These are phyloP conservation scores for Penicillium riverlandense DNA, from an alignment of 495 filamentous ascomycete genomes.

Conservation along the genomic window DNA sequence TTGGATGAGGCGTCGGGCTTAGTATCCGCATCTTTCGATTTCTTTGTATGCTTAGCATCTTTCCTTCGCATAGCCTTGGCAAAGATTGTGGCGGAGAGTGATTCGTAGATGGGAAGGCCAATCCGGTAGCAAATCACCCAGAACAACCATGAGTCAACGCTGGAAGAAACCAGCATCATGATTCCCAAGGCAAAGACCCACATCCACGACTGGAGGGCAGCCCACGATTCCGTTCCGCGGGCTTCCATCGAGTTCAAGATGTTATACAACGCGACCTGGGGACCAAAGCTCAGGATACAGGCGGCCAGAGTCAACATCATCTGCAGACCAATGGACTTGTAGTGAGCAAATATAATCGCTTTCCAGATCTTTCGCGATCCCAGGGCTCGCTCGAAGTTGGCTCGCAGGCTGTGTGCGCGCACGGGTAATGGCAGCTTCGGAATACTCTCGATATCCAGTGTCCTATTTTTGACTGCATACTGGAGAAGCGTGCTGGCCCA, in stretches of 20 bases:
- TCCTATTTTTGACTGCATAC: constrained; percentile 45
- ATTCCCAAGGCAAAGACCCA: constrained; percentile 60
- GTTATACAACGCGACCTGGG: constrained; percentile 61
- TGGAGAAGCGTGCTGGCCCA: constrained; percentile 53
- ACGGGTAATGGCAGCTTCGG: constrained; percentile 33
- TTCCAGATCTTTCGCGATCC: constrained; percentile 53
- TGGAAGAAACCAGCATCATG: constrained; percentile 45
- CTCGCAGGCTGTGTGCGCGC: constrained; percentile 21
- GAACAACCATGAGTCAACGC: constrained; percentile 53
- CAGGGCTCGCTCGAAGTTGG: constrained; percentile 44
- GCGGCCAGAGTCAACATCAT: constrained; percentile 43
- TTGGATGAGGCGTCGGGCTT: constrained; percentile 7
- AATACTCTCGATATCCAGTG: constrained; percentile 53
- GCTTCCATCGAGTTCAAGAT: constrained; percentile 57
- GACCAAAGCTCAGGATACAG: constrained; percentile 56
- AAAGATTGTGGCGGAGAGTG: constrained; percentile 68
- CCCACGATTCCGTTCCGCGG: constrained; percentile 29
- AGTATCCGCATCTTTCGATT: constrained; percentile 23
- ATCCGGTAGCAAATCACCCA: constrained; percentile 62
- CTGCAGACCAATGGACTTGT: constrained; percentile 45
- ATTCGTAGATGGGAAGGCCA: constrained; percentile 57
- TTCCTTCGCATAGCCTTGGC: constrained; percentile 74
- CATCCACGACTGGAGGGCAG: constrained; percentile 45
- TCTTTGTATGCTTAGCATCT: constrained; percentile 54
- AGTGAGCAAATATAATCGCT: constrained; percentile 49